These are phyloP conservation scores for Aspergillus uvarum DNA, from an alignment of 2,329 filamentous ascomycete genomes.

Conservation along the genomic window DNA sequence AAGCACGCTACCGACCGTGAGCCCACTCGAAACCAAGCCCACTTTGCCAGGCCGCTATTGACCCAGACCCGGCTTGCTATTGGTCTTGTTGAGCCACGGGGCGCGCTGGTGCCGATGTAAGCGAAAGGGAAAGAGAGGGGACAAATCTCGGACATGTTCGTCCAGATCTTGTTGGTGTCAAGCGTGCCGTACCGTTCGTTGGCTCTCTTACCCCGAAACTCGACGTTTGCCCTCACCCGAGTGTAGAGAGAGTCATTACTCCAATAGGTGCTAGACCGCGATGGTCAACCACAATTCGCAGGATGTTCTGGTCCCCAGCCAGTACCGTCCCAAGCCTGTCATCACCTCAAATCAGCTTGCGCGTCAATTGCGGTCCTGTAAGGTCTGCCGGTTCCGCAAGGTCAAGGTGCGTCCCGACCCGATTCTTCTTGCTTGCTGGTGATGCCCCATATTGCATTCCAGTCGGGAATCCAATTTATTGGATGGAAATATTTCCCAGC, in stretches of 20 bases:
- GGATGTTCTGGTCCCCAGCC: conserved; percentile 16
- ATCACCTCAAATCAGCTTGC: conserved; percentile 16
- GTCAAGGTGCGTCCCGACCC: conserved; percentile 36
- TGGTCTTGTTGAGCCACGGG: conserved; percentile 7
- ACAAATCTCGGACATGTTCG: conserved; percentile 31
- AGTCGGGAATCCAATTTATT: neutral
- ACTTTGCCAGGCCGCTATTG: conserved; percentile 1
- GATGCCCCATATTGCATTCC: neutral
- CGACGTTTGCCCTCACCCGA: conserved; percentile 1
- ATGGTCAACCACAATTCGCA: conserved; percentile 27
- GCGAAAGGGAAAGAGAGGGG: conserved; percentile 21
- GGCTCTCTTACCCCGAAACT: conserved; percentile 17
- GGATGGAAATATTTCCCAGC: neutral
- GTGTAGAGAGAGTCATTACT: neutral
- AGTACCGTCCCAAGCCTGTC: conserved; percentile 21
- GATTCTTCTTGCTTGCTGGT: neutral
- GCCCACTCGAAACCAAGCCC: conserved; percentile 1
- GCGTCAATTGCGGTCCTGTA: conserved; percentile 40
- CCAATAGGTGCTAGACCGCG: conserved; percentile 11
- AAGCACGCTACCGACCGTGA: neutral
- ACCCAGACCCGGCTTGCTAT: neutral
- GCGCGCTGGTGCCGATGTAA: conserved; percentile 13
- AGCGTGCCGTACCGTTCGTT: conserved; percentile 31
- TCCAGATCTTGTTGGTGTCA: conserved; percentile 30
- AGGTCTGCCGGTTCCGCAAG: conserved; percentile 40